Conservation (phyloP, 2,329 filamentous ascomycete genomes). For the Phialophora chinensis region DNA sequence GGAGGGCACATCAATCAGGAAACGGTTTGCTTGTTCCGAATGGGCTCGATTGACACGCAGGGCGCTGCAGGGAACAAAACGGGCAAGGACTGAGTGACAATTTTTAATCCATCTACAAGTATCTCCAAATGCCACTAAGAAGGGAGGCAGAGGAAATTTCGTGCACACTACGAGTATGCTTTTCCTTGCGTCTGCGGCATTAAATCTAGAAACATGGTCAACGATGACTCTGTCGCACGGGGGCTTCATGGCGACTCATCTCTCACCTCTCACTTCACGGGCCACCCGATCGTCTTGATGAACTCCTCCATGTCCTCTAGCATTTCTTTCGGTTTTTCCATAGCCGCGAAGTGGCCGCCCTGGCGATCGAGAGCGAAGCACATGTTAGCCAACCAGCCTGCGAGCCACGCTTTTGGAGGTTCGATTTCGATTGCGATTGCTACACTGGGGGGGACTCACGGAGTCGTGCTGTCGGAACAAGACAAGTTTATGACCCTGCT, state of each 20-base stretch:
- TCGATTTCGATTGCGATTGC: not conserved
- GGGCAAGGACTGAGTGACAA: too few species aligned
- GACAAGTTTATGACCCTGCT: slow-evolving; percentile 32
- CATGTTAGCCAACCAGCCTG: not conserved
- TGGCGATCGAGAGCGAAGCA: slow-evolving; percentile 3
- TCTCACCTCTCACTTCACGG: slow-evolving; percentile 14
- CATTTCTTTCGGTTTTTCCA: slow-evolving; percentile 51
- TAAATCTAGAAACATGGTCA: not conserved
- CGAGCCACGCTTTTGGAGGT: not conserved
- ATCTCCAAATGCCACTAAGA: too few species aligned
- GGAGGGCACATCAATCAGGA: too few species aligned
- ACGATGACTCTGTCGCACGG: not conserved
- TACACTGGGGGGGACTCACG: slow-evolving; percentile 11
- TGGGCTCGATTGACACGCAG: too few species aligned
- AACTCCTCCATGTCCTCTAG: slow-evolving; percentile 52
- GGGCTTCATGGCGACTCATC: not conserved
- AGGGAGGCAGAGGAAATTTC: too few species aligned
- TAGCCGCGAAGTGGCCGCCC: slow-evolving; percentile 62
- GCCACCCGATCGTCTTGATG: slow-evolving; percentile 36
- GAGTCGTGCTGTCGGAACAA: slow-evolving; percentile 27
- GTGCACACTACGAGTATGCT: too few species aligned
- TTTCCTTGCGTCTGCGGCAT: too few species aligned
- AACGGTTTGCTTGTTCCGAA: not conserved
- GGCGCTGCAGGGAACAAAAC: too few species aligned
- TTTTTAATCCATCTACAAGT: too few species aligned